These are phyloP conservation scores for Platanthera guangdongensis DNA, from an alignment of 106 monocot species.

Conservation along the genomic window DNA sequence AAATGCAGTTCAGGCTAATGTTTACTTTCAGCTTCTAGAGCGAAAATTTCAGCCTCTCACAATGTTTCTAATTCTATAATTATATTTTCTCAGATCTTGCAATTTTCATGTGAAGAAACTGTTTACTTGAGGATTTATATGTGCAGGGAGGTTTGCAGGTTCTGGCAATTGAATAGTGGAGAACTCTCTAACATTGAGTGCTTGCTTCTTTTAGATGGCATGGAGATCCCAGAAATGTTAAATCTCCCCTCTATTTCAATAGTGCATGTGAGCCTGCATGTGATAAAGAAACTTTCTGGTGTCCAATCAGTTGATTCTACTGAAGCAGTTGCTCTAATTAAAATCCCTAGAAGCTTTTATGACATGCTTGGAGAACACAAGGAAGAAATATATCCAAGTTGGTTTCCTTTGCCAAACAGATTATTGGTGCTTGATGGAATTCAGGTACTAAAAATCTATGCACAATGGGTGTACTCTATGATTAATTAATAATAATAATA, in stretches of 20 bases:
- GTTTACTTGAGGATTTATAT: not conserved
- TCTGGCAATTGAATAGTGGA: constrained; percentile 25
- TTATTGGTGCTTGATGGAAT: constrained; percentile 93
- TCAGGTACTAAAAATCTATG: constrained; percentile 40
- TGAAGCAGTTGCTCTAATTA: constrained; percentile 76
- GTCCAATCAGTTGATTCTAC: constrained; percentile 69
- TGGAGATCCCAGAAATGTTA: constrained; percentile 16
- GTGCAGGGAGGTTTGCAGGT: constrained; percentile 68
- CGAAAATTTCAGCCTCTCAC: not conserved
- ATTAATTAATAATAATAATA: not conserved
- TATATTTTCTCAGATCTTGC: not conserved
- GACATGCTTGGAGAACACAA: constrained; percentile 27
- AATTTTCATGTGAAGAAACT: not conserved
- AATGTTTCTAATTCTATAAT: not conserved
- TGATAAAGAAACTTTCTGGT: constrained; percentile 90
- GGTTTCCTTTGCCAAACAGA: constrained; percentile 38
- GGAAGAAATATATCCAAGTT: constrained; percentile 17
- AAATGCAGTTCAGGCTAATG: not conserved
- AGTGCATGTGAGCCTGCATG: constrained; percentile 51
- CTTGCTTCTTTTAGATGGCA: constrained; percentile 56
- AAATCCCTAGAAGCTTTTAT: constrained; percentile 52
- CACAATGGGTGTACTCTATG: not conserved
- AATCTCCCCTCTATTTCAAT: constrained; percentile 22
- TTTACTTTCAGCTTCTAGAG: not conserved
- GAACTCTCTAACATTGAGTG: constrained; percentile 32